These are phyloP conservation scores for Lyophyllum atratum DNA, from an alignment of 768 basidiomycete genomes.

Conservation along the genomic window DNA sequence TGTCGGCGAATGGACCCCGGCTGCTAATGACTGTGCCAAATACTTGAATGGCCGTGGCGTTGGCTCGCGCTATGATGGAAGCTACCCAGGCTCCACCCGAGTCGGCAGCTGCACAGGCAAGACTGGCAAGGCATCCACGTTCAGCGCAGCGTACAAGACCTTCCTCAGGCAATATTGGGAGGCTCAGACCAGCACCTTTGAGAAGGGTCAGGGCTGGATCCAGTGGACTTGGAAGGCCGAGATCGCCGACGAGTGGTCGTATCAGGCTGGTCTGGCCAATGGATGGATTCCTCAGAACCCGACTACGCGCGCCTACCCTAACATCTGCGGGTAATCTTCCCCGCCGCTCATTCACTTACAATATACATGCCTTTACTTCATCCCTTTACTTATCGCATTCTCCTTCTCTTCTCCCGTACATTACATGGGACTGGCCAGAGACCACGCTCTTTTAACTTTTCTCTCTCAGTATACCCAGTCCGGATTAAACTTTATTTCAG, in stretches of 20 bases:
- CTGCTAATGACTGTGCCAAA: constrained; percentile 74
- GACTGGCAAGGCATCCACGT: constrained; percentile 74
- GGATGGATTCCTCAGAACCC: constrained; percentile 83
- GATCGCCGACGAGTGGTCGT: constrained; percentile 86
- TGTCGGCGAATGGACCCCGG: constrained; percentile 88
- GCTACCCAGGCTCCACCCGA: constrained; percentile 58
- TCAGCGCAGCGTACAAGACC: constrained; percentile 76
- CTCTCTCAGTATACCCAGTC: not conserved
- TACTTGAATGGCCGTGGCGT: constrained; percentile 83
- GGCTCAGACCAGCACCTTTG: constrained; percentile 76
- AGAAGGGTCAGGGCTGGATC: constrained; percentile 73
- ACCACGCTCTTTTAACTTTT: not conserved
- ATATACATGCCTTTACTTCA: too few species aligned
- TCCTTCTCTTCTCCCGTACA: too few species aligned
- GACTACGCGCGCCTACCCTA: constrained; percentile 52
- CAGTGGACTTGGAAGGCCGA: constrained; percentile 89
- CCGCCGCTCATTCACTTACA: too few species aligned
- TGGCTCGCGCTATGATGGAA: constrained; percentile 68
- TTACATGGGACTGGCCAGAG: not conserved
- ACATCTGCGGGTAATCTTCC: constrained; percentile 52
- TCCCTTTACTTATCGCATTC: too few species aligned
- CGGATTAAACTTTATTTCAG: not conserved
- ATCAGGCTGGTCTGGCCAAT: constrained; percentile 73
- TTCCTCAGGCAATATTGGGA: constrained; percentile 86
- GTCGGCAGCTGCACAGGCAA: constrained; percentile 76